Evolutionary conservation across 2,329 filamentous ascomycete species (phyloP), one percentile per base, ranked within the genome.

Genomic region (Penicillium sp.): DNA sequence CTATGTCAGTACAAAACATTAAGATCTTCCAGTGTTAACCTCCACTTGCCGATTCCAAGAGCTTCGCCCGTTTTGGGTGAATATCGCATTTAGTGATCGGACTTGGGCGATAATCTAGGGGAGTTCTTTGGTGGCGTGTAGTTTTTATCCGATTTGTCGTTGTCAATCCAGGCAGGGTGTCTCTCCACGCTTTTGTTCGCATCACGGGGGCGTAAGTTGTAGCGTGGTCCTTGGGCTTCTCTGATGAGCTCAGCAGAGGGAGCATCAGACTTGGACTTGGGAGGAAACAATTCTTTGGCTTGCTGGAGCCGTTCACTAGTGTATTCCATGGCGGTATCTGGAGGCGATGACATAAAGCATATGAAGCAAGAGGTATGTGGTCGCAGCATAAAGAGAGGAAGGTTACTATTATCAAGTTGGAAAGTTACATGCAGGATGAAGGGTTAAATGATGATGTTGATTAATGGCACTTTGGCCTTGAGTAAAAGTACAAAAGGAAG

Each of bases 121-220:
- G 33, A 18, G 8, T 37, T n/a, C 7, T 37, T 37, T 37, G 37
- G 18, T 3, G 62, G 72, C 47, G 70, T 59, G 52, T 74, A 77
- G 44, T 73, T 64, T 2, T 69, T 70, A 22, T 69, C 73, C 1
- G 67, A 50, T 25, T 77, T 73, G 2, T 77, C 73, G 1, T 68
- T 54, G 54, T 76, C 75, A 11, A 75, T 42, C 56, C 71, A 73
- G 5, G 41, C 20, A 18, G 41, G 27, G 22, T 23, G 33, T 40
- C 12, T 33, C n/a, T 18, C 20, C 1, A 8, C 26, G 41, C n/a
- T 26, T 18, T 22, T 45, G 15, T 7, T 9, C 44, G 31, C 23
- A 15, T 45, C 46, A 1, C 46, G 47, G 6, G 23, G 23, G 6
- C 47, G 47, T 9, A 49, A 18, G 6, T 49, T 14, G 22, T 49